Evolutionary conservation across 1,284 basidiomycete species (phyloP), one percentile per base, ranked within the genome.

Genomic region (Boletus nobilissimus): DNA sequence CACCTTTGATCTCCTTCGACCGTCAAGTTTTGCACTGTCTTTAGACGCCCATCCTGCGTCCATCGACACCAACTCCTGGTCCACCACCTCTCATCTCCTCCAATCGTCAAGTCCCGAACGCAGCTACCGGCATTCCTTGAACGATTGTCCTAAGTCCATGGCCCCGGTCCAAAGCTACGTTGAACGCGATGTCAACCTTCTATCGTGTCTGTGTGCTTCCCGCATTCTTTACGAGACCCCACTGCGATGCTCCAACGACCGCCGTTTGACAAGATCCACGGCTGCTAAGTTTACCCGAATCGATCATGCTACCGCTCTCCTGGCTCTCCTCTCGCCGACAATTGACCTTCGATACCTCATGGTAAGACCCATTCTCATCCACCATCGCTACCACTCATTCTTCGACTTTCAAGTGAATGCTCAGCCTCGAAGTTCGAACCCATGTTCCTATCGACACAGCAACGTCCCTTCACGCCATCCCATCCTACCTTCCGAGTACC

Each of bases 381-480:
- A 34, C n/a, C 16, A 6, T 62, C 43, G 19, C 29, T 32, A 54
- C 3, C 6, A 38, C 62, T 73, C 36, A 77, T 34, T 36, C 43
- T n/a, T 43, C 18, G 11, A 46, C 13, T 13, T 39, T 51, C 24
- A 46, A 29, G 63, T 14, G 19, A n/a, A 32, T 51, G 6, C 7
- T 70, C 34, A 60, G n/a, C 60, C 67, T 73, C 34, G 9, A 54
- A 39, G 11, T 32, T n/a, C 6, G 32, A 48, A 19, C 39, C 54
- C 22, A 34, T 43, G 40, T 32, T 70, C 36, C 40, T 6, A 46
- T n/a, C 48, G 38, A 75, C 38, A 26, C 34, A 13, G n/a, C 54
- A 3, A 29, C 60, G 60, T 72, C 67, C 38, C 69, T 10, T 16
- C 43, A 70, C 19, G 39, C 36, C 34, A 80, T 78, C 75, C 26